These are phyloP conservation scores for Colletotrichum echinochloae DNA, from an alignment of 2,329 filamentous ascomycete genomes.

Conservation along the genomic window DNA sequence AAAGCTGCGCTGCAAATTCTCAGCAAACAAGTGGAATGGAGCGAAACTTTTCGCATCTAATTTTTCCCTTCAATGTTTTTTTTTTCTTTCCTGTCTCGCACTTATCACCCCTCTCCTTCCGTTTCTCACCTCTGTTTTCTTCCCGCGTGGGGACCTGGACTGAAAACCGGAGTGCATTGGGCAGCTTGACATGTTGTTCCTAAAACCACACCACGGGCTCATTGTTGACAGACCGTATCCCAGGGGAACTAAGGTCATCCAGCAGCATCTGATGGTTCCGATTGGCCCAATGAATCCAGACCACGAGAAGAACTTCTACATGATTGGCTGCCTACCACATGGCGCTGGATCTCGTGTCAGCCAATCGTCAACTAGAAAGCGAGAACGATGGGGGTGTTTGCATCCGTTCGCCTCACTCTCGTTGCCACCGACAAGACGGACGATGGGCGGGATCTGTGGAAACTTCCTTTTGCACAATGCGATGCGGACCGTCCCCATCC, in stretches of 20 bases:
- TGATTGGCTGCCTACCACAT: slow-evolving; percentile 42
- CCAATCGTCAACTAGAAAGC: slow-evolving; percentile 12
- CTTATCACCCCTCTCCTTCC: background rate
- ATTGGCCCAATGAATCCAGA: slow-evolving; percentile 43
- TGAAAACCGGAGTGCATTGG: slow-evolving; percentile 34
- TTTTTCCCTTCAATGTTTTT: slow-evolving; percentile 4
- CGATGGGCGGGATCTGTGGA: slow-evolving; percentile 20
- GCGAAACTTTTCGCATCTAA: slow-evolving; percentile 34
- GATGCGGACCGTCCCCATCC: background rate
- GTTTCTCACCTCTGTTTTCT: slow-evolving; percentile 23
- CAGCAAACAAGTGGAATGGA: slow-evolving; percentile 36
- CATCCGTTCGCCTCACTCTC: slow-evolving; percentile 36
- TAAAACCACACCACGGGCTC: slow-evolving; percentile 18
- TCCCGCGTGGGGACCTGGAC: slow-evolving; percentile 17
- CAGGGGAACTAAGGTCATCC: slow-evolving; percentile 30
- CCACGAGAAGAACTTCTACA: slow-evolving; percentile 39
- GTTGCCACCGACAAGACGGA: slow-evolving; percentile 4
- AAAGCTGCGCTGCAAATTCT: slow-evolving; percentile 29
- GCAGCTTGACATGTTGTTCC: slow-evolving; percentile 31
- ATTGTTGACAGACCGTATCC: slow-evolving; percentile 28
- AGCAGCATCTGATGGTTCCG: background rate
- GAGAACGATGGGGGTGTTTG: slow-evolving; percentile 24
- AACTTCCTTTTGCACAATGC: background rate
- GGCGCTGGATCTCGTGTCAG: background rate
- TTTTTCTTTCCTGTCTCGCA: background rate